Conservation (phyloP, 106 monocot genomes). For the Cymbidium sinense region DNA sequence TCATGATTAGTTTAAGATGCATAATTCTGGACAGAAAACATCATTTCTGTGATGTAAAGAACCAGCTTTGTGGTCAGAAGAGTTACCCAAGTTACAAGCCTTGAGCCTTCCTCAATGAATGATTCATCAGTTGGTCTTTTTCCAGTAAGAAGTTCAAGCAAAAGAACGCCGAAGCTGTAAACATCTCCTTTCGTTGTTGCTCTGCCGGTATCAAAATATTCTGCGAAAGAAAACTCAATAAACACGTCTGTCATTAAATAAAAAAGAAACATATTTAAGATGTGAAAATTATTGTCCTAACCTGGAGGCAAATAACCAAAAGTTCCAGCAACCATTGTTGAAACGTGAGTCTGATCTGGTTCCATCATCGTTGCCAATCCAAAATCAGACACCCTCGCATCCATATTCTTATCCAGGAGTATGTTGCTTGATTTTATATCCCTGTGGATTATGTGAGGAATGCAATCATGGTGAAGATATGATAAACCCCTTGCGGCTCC, state of each 20-base stretch:
- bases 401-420: slow-evolving; percentile 75
- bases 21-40: too few species aligned
- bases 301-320: slow-evolving; percentile 90
- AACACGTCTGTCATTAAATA: neutral
- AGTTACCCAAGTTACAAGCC: slow-evolving; percentile 63
- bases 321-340: slow-evolving; percentile 77
- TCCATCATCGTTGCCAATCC: slow-evolving; percentile 74
- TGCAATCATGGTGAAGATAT: slow-evolving; percentile 86
- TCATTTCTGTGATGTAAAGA: too few species aligned
- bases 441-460: slow-evolving; percentile 82
- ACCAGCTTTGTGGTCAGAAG: neutral
- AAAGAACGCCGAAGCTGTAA: slow-evolving; percentile 82
- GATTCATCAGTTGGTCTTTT: slow-evolving; percentile 81
- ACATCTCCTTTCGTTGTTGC: slow-evolving; percentile 85
- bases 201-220: slow-evolving; percentile 85
- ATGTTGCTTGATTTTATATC: slow-evolving; percentile 97
- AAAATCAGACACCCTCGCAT: slow-evolving; percentile 75
- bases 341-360: slow-evolving; percentile 63
- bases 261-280: neutral
- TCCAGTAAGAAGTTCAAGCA: slow-evolving; percentile 85
- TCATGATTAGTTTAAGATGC: too few species aligned
- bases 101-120: slow-evolving; percentile 71
- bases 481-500: slow-evolving; percentile 70
- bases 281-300: slow-evolving; percentile 3
- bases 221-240: slow-evolving; percentile 18